phyloP scores from a whole-genome alignment of 768 basidiomycete genomes.

The Mycena chlorophos region DNA sequence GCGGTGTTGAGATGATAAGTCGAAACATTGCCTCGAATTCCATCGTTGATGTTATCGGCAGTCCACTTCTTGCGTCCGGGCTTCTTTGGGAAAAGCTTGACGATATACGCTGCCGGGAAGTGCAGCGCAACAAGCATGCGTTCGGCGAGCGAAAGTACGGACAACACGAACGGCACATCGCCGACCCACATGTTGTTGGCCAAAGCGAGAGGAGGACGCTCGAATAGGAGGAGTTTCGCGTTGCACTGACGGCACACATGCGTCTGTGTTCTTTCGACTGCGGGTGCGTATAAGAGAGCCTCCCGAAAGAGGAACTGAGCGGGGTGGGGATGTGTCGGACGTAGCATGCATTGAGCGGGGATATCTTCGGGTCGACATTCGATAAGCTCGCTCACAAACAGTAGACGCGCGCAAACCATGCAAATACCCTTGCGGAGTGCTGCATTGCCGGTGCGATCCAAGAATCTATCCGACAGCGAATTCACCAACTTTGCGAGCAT shows the following conservation, averaged over 20 bases:
- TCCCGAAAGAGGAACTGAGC: neutral
- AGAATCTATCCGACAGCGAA: neutral
- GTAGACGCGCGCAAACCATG: neutral
- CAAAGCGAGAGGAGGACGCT: constrained; percentile 1
- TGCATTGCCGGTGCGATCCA: neutral
- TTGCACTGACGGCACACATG: neutral
- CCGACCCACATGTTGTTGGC: constrained; percentile 18
- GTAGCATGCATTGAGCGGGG: neutral
- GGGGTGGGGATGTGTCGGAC: neutral
- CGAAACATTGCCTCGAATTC: neutral
- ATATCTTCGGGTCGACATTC: neutral
- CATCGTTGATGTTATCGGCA: no score
- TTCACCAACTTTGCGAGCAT: neutral
- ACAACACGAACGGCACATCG: neutral
- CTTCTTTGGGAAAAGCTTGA: no score
- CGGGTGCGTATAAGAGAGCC: neutral
- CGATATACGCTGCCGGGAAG: no score
- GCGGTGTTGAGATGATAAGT: no score
- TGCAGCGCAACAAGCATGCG: constrained; percentile 10
- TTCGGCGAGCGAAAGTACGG: neutral
- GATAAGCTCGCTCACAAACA: neutral
- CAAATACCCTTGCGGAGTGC: neutral
- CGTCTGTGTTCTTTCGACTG: neutral
- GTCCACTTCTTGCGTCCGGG: no score
- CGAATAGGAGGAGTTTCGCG: neutral